Percentiles rank a stretch among this genome's conserved stretches.
These are phyloP conservation scores for Penicillium crystallinum DNA, from an alignment of 495 filamentous ascomycete genomes.

Conservation along the genomic window DNA sequence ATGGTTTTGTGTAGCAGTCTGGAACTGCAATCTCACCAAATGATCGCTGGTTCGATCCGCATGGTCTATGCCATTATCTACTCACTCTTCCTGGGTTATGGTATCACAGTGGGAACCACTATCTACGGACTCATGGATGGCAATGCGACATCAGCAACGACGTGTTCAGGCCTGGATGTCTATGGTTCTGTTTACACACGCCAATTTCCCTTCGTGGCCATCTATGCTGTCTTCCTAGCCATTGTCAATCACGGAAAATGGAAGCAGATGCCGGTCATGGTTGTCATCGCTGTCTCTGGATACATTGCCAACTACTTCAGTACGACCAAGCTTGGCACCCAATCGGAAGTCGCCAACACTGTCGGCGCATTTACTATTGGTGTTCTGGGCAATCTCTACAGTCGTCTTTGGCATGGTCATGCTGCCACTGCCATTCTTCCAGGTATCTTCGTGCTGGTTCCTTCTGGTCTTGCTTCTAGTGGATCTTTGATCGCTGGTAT, in stretches of 20 bases:
- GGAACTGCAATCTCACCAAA: constrained; percentile 80
- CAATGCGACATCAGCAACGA: constrained; percentile 64
- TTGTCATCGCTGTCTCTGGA: constrained; percentile 73
- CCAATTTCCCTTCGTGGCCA: constrained; percentile 60
- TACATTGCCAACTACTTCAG: constrained; percentile 83
- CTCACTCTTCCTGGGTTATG: constrained; percentile 89
- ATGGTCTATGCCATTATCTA: constrained; percentile 97
- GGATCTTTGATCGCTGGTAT: constrained; percentile 77
- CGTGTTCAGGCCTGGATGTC: constrained; percentile 55
- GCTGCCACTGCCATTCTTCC: constrained; percentile 88
- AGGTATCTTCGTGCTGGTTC: constrained; percentile 91
- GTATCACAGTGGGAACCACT: constrained; percentile 88
- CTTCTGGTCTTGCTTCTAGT: constrained; percentile 76
- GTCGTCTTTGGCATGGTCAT: constrained; percentile 72
- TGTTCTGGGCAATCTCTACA: constrained; percentile 81
- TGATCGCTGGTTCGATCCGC: constrained; percentile 86
- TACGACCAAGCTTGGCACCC: constrained; percentile 60
- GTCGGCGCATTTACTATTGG: constrained; percentile 85
- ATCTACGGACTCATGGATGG: constrained; percentile 79
- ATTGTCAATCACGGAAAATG: constrained; percentile 87
- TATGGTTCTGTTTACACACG: constrained; percentile 37
- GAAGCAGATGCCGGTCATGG: constrained; percentile 84
- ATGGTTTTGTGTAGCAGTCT: constrained; percentile 76
- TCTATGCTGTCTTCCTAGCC: constrained; percentile 75
- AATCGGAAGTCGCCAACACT: constrained; percentile 77